Conservation (phyloP, 768 basidiomycete species). For the Suillus subaureus region DNA sequence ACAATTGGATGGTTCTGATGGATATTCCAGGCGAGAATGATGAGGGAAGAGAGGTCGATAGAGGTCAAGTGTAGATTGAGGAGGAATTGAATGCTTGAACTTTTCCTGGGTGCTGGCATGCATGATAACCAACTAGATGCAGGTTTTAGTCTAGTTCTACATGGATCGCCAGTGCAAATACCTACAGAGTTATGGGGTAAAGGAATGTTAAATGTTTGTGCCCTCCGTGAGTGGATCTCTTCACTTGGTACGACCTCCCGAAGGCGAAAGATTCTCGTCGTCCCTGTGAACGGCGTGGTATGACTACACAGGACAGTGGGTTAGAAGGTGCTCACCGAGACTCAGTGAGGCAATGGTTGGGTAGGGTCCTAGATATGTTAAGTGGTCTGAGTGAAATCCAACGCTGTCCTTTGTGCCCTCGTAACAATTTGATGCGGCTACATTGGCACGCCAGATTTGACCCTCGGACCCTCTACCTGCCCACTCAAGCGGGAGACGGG, state of each 20-base stretch:
- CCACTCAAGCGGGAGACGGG: constrained; percentile 72
- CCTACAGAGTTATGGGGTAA: constrained; percentile 77
- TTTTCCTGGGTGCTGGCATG: constrained; percentile 82
- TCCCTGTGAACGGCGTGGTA: constrained; percentile 44
- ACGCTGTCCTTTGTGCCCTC: constrained; percentile 81
- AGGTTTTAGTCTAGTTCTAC: constrained; percentile 2
- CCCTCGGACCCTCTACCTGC: constrained; percentile 32
- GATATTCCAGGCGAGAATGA: constrained; percentile 19
- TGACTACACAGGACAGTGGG: not conserved
- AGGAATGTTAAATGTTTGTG: constrained; percentile 78
- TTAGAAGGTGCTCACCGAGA: constrained; percentile 50
- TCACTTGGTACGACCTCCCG: constrained; percentile 75
- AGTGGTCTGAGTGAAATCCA: constrained; percentile 79
- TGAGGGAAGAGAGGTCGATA: constrained; percentile 61
- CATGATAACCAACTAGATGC: constrained; percentile 75
- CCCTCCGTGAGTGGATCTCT: constrained; percentile 54
- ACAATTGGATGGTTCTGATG: constrained; percentile 55
- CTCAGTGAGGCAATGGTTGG: constrained; percentile 86
- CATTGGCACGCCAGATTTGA: constrained; percentile 73
- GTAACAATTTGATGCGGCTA: constrained; percentile 85
- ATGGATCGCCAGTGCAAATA: constrained; percentile 10
- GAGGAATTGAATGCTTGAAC: constrained; percentile 80
- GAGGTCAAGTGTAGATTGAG: constrained; percentile 70
- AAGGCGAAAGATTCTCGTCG: constrained; percentile 68
- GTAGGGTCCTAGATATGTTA: constrained; percentile 82